phyloP scores from a whole-genome alignment of 75 land plant genomes.

The Cunninghamia lanceolata region DNA sequence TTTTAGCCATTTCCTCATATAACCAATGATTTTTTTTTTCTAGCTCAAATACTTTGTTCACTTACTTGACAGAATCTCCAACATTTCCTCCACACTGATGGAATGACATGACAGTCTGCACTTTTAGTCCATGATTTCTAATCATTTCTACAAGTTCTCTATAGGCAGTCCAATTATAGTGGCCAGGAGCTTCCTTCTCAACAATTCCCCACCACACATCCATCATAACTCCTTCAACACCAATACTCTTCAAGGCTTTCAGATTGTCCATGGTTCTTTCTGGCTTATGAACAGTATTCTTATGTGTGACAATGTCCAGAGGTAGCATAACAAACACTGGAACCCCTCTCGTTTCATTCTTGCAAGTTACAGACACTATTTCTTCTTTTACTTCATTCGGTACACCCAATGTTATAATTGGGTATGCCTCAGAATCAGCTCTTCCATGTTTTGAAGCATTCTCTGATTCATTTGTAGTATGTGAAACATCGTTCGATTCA shows the following conservation, averaged over 20 bases:
- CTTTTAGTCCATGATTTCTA: conserved; percentile 34
- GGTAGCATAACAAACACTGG: background rate
- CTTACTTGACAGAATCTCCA: conserved; percentile 22
- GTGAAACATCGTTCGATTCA: background rate
- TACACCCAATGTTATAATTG: background rate
- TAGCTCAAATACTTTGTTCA: background rate
- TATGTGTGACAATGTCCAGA: conserved; percentile 1
- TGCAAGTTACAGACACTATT: no score
- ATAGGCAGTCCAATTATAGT: conserved; percentile 40
- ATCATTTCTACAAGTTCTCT: conserved; percentile 37
- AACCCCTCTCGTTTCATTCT: background rate
- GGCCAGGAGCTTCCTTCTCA: conserved; percentile 45
- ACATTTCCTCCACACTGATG: conserved; percentile 53
- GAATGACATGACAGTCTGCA: conserved; percentile 55
- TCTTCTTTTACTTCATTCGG: no score
- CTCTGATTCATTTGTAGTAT: background rate
- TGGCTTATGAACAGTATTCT: conserved; percentile 20
- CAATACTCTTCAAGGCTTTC: conserved; percentile 33
- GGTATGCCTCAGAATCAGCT: background rate
- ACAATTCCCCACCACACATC: conserved; percentile 59
- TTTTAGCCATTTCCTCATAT: no score
- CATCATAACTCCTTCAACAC: conserved; percentile 50
- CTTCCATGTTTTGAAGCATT: background rate
- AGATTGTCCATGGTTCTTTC: conserved; percentile 31
- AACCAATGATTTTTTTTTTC: no score